Evolutionary conservation across 805 yeast species (phyloP).

Genomic region (Candida michaelii): DNA sequence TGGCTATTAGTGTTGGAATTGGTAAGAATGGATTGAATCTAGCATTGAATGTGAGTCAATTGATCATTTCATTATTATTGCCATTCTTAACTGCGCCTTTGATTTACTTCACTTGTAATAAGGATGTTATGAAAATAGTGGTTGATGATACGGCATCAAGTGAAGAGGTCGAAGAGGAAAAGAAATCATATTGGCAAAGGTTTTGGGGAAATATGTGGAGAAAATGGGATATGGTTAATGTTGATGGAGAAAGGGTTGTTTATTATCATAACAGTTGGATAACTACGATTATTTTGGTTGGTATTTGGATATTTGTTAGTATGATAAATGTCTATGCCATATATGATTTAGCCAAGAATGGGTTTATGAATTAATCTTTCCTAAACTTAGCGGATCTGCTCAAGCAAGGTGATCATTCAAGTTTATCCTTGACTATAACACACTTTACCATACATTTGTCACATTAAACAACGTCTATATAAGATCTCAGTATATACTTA

Average conservation of each 20-base stretch:
- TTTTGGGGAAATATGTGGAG: slow-evolving; percentile 8
- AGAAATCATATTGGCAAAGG: not conserved
- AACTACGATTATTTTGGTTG: slow-evolving; percentile 49
- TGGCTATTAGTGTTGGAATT: slow-evolving; percentile 65
- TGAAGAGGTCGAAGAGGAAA: not conserved
- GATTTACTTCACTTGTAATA: slow-evolving; percentile 74
- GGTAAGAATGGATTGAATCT: slow-evolving; percentile 71
- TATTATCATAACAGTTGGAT: slow-evolving; percentile 66
- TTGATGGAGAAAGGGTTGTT: slow-evolving; percentile 24
- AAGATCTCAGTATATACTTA: too few species aligned
- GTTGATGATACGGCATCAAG: slow-evolving; percentile 18
- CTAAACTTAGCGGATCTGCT: too few species aligned
- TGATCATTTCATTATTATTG: slow-evolving; percentile 73
- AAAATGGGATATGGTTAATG: slow-evolving; percentile 6
- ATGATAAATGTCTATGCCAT: slow-evolving; percentile 68
- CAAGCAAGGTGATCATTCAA: too few species aligned
- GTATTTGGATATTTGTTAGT: slow-evolving; percentile 71
- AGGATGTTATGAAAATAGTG: slow-evolving; percentile 64
- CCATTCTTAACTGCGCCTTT: slow-evolving; percentile 87
- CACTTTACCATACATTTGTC: too few species aligned
- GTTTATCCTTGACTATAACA: too few species aligned
- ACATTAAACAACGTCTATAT: too few species aligned
- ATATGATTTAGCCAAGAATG: slow-evolving; percentile 40
- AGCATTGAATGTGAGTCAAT: slow-evolving; percentile 85
- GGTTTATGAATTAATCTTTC: slow-evolving; percentile 18